Evolutionary conservation across 495 filamentous ascomycete genomes (phyloP).

Genomic region (Penicillium steckii): DNA sequence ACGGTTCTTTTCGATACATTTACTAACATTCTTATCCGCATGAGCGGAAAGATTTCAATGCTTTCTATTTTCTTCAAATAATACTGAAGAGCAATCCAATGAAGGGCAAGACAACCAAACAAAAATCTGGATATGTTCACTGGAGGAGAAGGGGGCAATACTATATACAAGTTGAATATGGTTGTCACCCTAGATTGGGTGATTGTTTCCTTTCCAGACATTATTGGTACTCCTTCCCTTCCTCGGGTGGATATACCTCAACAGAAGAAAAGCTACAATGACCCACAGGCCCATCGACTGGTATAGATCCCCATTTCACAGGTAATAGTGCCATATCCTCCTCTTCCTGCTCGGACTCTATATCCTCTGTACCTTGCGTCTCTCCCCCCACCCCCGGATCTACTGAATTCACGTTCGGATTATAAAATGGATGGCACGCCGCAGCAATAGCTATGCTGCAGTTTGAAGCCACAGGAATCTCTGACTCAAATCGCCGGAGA

Average conservation of each 20-base stretch:
- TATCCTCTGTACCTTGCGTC: not conserved
- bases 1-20: not conserved
- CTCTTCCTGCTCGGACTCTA: not conserved
- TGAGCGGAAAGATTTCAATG: conserved; percentile 8
- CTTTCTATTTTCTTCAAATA: conserved; percentile 16
- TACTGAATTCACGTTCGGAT: no score
- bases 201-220: no score
- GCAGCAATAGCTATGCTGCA: conserved; percentile 49
- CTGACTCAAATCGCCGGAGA: conserved; percentile 21
- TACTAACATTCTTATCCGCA: not conserved
- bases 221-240: no score
- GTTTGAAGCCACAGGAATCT: conserved; percentile 39
- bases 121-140: conserved; percentile 4
- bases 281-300: no score
- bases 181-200: no score
- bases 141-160: no score
- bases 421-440: conserved; percentile 9
- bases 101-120: no score
- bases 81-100: conserved; percentile 14
- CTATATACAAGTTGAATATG: no score
- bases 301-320: not conserved
- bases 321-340: not conserved
- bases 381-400: no score
- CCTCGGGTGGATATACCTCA: no score
- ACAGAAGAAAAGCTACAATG: no score